Evolutionary conservation across 352 stramenopile genomes (phyloP), one percentile per base, ranked within the genome.

Genomic region (Globisporangium lucens): DNA sequence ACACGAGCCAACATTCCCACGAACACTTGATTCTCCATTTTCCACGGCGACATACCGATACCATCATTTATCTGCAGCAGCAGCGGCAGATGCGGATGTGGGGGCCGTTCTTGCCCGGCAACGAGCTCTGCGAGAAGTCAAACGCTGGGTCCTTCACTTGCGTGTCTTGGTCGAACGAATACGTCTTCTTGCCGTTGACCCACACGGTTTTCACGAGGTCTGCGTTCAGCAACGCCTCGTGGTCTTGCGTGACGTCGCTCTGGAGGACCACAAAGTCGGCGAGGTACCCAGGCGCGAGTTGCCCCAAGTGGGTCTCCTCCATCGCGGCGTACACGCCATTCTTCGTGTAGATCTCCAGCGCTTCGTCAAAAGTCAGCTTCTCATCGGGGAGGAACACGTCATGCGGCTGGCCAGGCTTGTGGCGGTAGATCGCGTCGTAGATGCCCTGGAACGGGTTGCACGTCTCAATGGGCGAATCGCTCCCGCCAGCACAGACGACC

Each of bases 371-470:
- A 4, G 76, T 85, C 22, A 97, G 68, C 20, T 69, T 55, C 61
- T 97, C 87, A 20, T 84, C 59, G 0, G 79, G 86, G 20, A 93
- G 71, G 53, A 89, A 91, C 4, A 82, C 81, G 8, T 81, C 63
- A n/a, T 82, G 68, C 1, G 77, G 72, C 13, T 71, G 75, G 24
- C 71, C 74, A 5, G 82, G 80, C 33, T 85, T 89, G 67, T 71
- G 72, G 41, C 90, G 87, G 61, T 85, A 93, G 2, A 97, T 91
- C 17, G 89, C 85, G 55, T 97, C 90, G 68, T 91, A 97, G 53
- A 97, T 93, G 33, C 90, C 90, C 68, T 91, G 83, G 68, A 96
- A 93, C 27, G 90, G 90, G 47, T 93, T 92, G 65, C 83, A 90
- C 17, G 84, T 94, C 69, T 97, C 90, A 33, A 97, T 93, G 8